A percentile compares a stretch with the other conserved stretches of the same genome.
Evolutionary conservation across 2,329 filamentous ascomycete genomes (phyloP).

Genomic region (Clonostachys byssicola): DNA sequence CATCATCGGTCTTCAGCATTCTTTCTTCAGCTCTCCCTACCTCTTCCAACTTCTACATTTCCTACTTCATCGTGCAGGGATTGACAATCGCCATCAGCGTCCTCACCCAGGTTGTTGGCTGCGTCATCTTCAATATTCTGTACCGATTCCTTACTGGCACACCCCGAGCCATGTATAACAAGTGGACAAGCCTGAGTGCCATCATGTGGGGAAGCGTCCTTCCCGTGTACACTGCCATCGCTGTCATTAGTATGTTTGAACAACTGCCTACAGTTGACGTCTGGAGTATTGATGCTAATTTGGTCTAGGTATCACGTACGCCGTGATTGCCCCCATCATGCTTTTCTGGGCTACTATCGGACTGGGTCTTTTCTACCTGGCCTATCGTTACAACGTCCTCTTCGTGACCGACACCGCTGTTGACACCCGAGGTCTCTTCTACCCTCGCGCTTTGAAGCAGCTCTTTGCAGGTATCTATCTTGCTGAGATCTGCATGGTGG

Average conservation of each 20-base stretch:
- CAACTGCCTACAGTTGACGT: background rate
- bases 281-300: conserved; percentile 9
- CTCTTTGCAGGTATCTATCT: conserved; percentile 79
- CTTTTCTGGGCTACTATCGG: conserved; percentile 76
- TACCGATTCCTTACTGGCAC: conserved; percentile 71
- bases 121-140: conserved; percentile 64
- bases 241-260: conserved; percentile 54
- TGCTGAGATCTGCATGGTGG: conserved; percentile 73
- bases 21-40: conserved; percentile 72
- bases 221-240: conserved; percentile 71
- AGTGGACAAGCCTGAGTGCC: conserved; percentile 65
- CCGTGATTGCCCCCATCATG: conserved; percentile 79
- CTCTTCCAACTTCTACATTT: conserved; percentile 91
- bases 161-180: conserved; percentile 72
- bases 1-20: conserved; percentile 55
- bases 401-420: conserved; percentile 76
- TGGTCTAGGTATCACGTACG: conserved; percentile 62
- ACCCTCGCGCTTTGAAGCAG: conserved; percentile 85
- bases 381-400: conserved; percentile 82
- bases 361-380: conserved; percentile 74
- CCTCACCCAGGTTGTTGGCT: conserved; percentile 62
- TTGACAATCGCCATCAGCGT: conserved; percentile 70
- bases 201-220: conserved; percentile 76
- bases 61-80: conserved; percentile 82
- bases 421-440: conserved; percentile 85